Conservation (phyloP, 345 rosid genomes). For the Eutrema heterophyllum region DNA sequence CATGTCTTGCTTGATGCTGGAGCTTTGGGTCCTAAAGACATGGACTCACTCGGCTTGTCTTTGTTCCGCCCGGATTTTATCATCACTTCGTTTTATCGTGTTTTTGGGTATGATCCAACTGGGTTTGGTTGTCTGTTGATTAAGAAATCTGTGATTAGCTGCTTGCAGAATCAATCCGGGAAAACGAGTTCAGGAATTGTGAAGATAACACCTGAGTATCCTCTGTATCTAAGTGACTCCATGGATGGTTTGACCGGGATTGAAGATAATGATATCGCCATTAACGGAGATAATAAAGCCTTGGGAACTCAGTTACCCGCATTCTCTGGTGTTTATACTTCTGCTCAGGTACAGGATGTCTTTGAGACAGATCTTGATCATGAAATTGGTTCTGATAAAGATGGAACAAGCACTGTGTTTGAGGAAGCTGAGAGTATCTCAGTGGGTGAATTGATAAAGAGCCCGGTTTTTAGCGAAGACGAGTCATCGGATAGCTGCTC, state of each 20-base stretch:
- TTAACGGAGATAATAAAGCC: constrained; percentile 53
- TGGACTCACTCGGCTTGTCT: constrained; percentile 98
- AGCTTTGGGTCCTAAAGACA: constrained; percentile 96
- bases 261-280: constrained; percentile 51
- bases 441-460: constrained; percentile 94
- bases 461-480: constrained; percentile 96
- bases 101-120: constrained; percentile 94
- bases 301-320: constrained; percentile 82
- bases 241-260: constrained; percentile 58
- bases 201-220: constrained; percentile 93
- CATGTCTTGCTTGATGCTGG: constrained; percentile 99
- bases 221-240: constrained; percentile 88
- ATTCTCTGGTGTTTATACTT: constrained; percentile 84
- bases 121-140: constrained; percentile 98
- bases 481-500: constrained; percentile 87
- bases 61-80: constrained; percentile 96
- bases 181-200: constrained; percentile 94
- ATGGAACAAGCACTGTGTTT: constrained; percentile 82
- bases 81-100: constrained; percentile 92
- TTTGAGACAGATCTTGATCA: constrained; percentile 86
- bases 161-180: constrained; percentile 90
- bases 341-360: constrained; percentile 92
- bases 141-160: constrained; percentile 94
- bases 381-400: constrained; percentile 76
- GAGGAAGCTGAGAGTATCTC: constrained; percentile 93